phyloP scores from a whole-genome alignment of 352 stramenopile species.

The Phytophthora sansomeana region DNA sequence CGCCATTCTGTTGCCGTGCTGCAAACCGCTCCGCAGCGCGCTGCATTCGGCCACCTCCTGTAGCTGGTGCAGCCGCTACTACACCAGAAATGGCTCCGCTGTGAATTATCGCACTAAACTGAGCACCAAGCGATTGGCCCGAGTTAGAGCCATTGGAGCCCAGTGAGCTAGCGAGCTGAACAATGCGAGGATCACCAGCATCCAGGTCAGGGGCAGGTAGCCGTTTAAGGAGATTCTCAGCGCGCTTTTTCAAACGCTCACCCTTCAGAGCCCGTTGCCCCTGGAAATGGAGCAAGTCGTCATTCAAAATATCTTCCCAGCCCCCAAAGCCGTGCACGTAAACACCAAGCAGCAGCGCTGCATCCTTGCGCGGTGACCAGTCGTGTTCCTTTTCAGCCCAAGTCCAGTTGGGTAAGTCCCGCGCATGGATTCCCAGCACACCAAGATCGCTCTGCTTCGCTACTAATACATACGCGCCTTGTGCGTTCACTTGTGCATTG shows the following conservation, averaged over 20 bases:
- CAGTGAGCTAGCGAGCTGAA: slow-evolving; percentile 61
- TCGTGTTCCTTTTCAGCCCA: slow-evolving; percentile 88
- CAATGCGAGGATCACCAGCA: slow-evolving; percentile 63
- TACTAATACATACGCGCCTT: slow-evolving; percentile 80
- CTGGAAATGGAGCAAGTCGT: slow-evolving; percentile 81
- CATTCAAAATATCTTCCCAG: slow-evolving; percentile 89
- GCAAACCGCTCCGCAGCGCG: slow-evolving; percentile 71
- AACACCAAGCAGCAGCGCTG: slow-evolving; percentile 81
- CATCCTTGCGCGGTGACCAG: slow-evolving; percentile 81
- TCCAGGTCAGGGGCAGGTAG: slow-evolving; percentile 67
- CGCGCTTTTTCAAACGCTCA: slow-evolving; percentile 86
- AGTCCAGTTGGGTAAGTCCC: slow-evolving; percentile 73
- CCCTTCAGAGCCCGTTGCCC: slow-evolving; percentile 84
- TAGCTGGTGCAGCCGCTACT: slow-evolving; percentile 29
- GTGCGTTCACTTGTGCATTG: slow-evolving; percentile 44
- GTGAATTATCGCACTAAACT: slow-evolving; percentile 87
- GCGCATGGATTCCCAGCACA: slow-evolving; percentile 62
- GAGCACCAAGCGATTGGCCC: slow-evolving; percentile 64
- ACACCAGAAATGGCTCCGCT: slow-evolving; percentile 46
- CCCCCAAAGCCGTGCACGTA: slow-evolving; percentile 88
- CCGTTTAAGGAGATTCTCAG: slow-evolving; percentile 83
- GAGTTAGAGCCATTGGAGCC: slow-evolving; percentile 44
- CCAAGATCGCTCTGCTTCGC: slow-evolving; percentile 73
- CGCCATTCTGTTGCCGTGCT: slow-evolving; percentile 50
- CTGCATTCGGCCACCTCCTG: slow-evolving; percentile 66